Percentiles rank a stretch among this genome's conserved stretches.
Evolutionary conservation across 495 filamentous ascomycete species (phyloP).

Genomic region (Talaromyces borbonicus): DNA sequence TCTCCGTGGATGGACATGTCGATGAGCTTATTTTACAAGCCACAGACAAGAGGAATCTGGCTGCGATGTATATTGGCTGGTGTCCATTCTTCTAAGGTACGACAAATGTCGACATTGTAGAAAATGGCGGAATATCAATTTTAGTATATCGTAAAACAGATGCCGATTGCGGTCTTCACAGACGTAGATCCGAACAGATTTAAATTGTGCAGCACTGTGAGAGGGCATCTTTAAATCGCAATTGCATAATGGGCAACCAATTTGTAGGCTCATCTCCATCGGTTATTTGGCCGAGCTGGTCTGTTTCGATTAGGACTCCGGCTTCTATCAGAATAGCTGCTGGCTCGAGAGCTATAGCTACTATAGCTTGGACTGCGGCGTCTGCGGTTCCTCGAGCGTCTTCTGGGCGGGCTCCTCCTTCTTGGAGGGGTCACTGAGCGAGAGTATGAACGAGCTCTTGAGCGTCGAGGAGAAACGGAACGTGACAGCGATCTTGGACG

Average conservation of each 20-base stretch:
- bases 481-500: conserved; percentile 37
- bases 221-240: background rate
- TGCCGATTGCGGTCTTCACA: too few relatives aligned
- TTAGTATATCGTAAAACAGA: background rate
- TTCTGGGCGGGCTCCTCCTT: conserved; percentile 20
- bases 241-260: too few relatives aligned
- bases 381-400: conserved; percentile 26
- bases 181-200: too few relatives aligned
- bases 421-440: conserved; percentile 18
- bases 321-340: conserved; percentile 35
- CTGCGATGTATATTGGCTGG: conserved; percentile 97
- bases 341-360: conserved; percentile 36
- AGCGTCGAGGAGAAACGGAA: conserved; percentile 33
- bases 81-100: conserved; percentile 70
- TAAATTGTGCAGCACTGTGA: background rate
- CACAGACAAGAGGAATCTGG: conserved; percentile 62
- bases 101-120: background rate
- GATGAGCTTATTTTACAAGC: conserved; percentile 85
- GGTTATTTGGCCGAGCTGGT: conserved; percentile 14
- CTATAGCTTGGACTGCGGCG: conserved; percentile 47
- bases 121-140: too few relatives aligned
- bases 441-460: conserved; percentile 25
- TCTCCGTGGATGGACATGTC: conserved; percentile 92
- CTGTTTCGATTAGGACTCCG: conserved; percentile 31
- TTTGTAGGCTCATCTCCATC: conserved; percentile 1